Base-by-base conservation (phyloP, 495 filamentous ascomycete genomes). In the Talaromyces proteolyticus region DNA sequence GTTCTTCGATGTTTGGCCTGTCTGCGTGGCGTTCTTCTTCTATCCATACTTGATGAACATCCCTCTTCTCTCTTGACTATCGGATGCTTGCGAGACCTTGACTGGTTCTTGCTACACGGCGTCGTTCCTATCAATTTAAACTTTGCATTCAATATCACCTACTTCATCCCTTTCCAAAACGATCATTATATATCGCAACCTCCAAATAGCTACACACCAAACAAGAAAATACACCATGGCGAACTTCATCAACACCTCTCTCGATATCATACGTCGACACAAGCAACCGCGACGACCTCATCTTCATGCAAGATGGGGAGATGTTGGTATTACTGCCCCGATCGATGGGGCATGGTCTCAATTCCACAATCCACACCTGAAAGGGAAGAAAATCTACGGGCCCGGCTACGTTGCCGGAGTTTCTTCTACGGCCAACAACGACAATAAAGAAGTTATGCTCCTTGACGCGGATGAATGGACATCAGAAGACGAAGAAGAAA, bases 261-360 rank as follows among this genome's bases (percentile, higher is more conserved):
- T 73, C 52, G 53, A 56, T 19, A 53, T 65, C 5, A 63, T 73
- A 39, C 68, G 68, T 47, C 62, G 60, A 24, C 49, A 56, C 19
- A 63, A 64, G 12, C 47, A 51, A 42, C 29, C 53, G 7, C 64
- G 57, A 18, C 50, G 21, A 6, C 42, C 25, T 34, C 62, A 60
- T 16, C 62, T 72, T 7, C 66, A 74, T 48, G 49, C 69, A 40
- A 59, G 69, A 36, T 70, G 65, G 66, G 71, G 70, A 8, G 68
- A 73, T 46, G 61, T 65, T 21, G 44, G 50, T 16, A 70, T 72
- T 19, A 62, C 65, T 0, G 65, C 66, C 6, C 71, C 65, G 3
- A 67, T 67, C 22, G 61, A 66, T n/a, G 68, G 67, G 3, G 65
- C 68, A 44, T 73, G 68, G 70, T 69, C 60, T 17, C 68, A 72